Conservation (phyloP, 345 rosid species). For the Eucalyptus fibrosa region DNA sequence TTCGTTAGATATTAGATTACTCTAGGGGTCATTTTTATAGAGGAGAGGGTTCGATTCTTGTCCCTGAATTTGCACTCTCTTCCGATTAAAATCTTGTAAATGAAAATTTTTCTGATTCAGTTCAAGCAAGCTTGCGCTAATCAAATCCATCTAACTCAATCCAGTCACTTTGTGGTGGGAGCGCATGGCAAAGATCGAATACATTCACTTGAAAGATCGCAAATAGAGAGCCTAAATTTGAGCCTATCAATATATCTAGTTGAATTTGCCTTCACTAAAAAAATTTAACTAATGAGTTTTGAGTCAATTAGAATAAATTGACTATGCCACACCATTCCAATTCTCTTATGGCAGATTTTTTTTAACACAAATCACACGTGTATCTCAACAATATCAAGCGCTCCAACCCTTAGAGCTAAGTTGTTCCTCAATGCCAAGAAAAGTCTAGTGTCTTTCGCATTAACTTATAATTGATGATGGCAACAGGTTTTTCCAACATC, state of each 20-base stretch:
- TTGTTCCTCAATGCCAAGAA: neutral
- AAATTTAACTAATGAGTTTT: neutral
- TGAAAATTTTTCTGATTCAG: neutral
- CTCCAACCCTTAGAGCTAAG: neutral
- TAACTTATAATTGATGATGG: neutral
- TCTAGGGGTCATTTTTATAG: neutral
- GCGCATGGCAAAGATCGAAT: neutral
- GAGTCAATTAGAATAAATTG: neutral
- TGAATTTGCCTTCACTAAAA: rapidly evolving
- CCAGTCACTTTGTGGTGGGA: neutral
- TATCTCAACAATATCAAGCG: neutral
- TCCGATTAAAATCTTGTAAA: neutral
- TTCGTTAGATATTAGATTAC: neutral
- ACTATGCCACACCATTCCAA: neutral
- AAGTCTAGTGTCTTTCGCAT: neutral
- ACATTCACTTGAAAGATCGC: neutral
- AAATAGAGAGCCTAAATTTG: neutral
- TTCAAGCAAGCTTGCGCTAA: neutral
- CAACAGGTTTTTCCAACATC: neutral
- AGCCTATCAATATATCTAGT: neutral
- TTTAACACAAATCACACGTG: neutral
- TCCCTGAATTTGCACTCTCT: neutral
- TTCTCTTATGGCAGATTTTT: rapidly evolving
- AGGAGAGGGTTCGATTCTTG: neutral
- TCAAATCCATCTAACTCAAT: neutral